Conservation (phyloP, 768 basidiomycete species). For the Trametes cingulata region DNA sequence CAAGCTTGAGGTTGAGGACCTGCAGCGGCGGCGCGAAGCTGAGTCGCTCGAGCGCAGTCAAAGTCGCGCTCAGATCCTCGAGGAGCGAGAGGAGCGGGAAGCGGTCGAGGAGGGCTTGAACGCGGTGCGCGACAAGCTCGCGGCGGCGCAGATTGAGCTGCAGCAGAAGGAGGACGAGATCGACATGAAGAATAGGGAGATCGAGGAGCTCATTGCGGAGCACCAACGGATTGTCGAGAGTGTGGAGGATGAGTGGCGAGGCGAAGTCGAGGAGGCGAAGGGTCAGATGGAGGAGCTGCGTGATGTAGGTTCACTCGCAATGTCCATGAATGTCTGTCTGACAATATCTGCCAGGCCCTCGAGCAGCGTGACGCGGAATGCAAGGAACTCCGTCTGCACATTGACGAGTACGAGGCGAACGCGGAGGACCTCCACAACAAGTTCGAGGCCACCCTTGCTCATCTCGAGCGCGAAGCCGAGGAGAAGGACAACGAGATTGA, state of each 20-base stretch:
- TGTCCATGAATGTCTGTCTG: neutral
- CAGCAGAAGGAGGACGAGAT: conserved; percentile 88
- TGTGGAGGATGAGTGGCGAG: conserved; percentile 85
- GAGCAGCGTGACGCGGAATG: conserved; percentile 80
- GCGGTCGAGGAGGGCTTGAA: conserved; percentile 80
- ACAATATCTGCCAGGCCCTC: conserved; percentile 50
- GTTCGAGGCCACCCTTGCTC: conserved; percentile 71
- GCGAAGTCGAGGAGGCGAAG: conserved; percentile 81
- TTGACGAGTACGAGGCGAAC: conserved; percentile 75
- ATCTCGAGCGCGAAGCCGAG: conserved; percentile 76
- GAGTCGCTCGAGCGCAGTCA: conserved; percentile 70
- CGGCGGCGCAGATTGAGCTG: conserved; percentile 78
- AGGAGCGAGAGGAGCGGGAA: conserved; percentile 73
- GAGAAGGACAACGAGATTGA: conserved; percentile 81
- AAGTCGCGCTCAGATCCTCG: conserved; percentile 68
- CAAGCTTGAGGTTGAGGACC: conserved; percentile 64
- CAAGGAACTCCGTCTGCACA: conserved; percentile 68
- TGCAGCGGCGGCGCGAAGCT: conserved; percentile 60
- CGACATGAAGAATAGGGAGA: conserved; percentile 73
- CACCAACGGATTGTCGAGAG: conserved; percentile 70
- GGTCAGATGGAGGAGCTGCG: conserved; percentile 78
- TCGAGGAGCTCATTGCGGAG: conserved; percentile 75
- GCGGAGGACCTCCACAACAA: conserved; percentile 70
- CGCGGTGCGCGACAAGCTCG: conserved; percentile 70
- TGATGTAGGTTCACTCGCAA: conserved; percentile 49